Conservation (phyloP, 495 filamentous ascomycete genomes). For the Penicillium pulvis region DNA sequence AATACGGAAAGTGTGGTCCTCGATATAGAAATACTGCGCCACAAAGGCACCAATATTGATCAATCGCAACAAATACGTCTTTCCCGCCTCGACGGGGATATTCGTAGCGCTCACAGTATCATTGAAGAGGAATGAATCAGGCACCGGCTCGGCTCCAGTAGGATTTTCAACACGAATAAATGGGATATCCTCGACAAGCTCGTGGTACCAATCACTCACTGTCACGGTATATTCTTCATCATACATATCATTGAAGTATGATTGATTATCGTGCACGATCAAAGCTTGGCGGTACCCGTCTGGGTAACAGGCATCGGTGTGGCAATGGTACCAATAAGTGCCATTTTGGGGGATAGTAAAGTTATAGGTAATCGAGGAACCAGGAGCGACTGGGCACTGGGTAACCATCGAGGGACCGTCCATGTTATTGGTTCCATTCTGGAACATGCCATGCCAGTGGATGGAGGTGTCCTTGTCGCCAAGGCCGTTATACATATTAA, state of each 20-base stretch:
- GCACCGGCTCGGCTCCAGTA: constrained; percentile 55
- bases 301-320: constrained; percentile 67
- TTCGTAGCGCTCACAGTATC: constrained; percentile 54
- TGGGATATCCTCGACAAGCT: constrained; percentile 45
- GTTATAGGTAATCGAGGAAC: constrained; percentile 70
- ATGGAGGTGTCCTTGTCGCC: constrained; percentile 69
- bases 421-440: constrained; percentile 70
- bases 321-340: constrained; percentile 85
- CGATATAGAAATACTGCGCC: constrained; percentile 77
- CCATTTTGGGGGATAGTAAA: constrained; percentile 74
- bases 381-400: neutral
- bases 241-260: constrained; percentile 62
- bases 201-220: constrained; percentile 66
- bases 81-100: constrained; percentile 65
- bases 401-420: constrained; percentile 63
- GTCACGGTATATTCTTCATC: constrained; percentile 68
- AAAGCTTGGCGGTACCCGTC: constrained; percentile 74
- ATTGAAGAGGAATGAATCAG: constrained; percentile 56
- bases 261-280: constrained; percentile 64
- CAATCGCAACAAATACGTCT: constrained; percentile 78
- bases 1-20: constrained; percentile 65
- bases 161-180: constrained; percentile 44
- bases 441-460: constrained; percentile 82
- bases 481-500: constrained; percentile 72
- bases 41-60: constrained; percentile 76